phyloP scores from a whole-genome alignment of 208 protist species.

The Borovskyia barvae region DNA sequence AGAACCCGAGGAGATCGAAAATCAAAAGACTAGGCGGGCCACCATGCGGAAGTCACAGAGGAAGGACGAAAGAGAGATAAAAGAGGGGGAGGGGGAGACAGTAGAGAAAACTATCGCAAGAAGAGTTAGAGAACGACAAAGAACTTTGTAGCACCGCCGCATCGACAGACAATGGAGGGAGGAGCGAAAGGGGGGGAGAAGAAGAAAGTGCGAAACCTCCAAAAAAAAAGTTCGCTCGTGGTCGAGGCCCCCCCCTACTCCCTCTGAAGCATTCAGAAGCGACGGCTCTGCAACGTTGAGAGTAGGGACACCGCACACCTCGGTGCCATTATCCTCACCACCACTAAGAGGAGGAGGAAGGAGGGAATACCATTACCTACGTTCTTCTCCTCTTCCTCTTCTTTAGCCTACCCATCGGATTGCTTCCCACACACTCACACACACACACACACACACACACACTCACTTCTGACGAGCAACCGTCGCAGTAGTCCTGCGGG shows the following conservation, averaged over 20 bases:
- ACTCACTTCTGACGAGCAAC: too few relatives aligned
- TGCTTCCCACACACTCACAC: not conserved
- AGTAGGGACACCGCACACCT: too few relatives aligned
- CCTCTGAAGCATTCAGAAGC: too few relatives aligned
- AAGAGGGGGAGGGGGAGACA: constrained; percentile 13
- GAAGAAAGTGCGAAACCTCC: constrained; percentile 3
- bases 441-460: not conserved
- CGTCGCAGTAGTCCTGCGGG: too few relatives aligned
- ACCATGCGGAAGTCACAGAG: not conserved
- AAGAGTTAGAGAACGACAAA: constrained; percentile 10
- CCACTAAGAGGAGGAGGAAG: too few relatives aligned
- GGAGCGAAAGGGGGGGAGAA: constrained; percentile 18
- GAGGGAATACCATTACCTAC: too few relatives aligned
- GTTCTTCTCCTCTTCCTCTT: too few relatives aligned
- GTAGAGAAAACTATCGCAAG: constrained; percentile 3
- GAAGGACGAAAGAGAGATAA: constrained; percentile 4
- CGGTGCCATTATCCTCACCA: too few relatives aligned
- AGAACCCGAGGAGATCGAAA: not conserved
- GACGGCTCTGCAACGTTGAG: too few relatives aligned
- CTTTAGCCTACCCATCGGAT: too few relatives aligned
- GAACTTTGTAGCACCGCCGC: constrained; percentile 1
- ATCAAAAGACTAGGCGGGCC: not conserved
- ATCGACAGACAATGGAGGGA: too few relatives aligned
- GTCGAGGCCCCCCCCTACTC: too few relatives aligned
- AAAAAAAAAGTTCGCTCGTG: not conserved